These are phyloP conservation scores for Ceratobasidium sp. DNA, from an alignment of 1,284 basidiomycete genomes.

Conservation along the genomic window DNA sequence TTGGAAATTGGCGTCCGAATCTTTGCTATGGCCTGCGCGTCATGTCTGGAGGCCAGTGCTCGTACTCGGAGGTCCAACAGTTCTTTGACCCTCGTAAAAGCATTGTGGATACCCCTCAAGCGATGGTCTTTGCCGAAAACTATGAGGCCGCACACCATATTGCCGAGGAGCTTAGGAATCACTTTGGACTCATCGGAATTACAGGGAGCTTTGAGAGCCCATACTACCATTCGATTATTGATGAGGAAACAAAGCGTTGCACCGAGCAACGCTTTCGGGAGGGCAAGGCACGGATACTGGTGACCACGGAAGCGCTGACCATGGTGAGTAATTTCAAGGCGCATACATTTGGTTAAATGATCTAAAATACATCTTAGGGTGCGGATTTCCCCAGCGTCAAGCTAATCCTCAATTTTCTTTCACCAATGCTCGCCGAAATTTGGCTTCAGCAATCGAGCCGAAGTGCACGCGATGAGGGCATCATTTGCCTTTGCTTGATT, in stretches of 20 bases:
- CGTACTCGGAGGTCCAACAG: background rate
- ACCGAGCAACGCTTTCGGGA: background rate
- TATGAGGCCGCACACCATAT: background rate
- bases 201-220: background rate
- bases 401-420: background rate
- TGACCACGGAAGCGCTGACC: background rate
- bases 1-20: background rate
- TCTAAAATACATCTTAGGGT: background rate
- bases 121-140: slow-evolving; percentile 1
- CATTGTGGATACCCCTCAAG: background rate
- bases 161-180: background rate
- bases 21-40: background rate
- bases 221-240: background rate
- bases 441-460: slow-evolving; percentile 1
- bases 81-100: background rate
- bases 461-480: background rate
- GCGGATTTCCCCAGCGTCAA: background rate
- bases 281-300: background rate
- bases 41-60: background rate
- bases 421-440: background rate
- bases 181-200: background rate
- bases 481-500: background rate
- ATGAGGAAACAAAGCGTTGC: background rate
- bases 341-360: background rate
- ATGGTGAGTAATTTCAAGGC: background rate